These are phyloP conservation scores for Trichoderma pleuroti DNA, from an alignment of 2,329 filamentous ascomycete species.

Conservation along the genomic window DNA sequence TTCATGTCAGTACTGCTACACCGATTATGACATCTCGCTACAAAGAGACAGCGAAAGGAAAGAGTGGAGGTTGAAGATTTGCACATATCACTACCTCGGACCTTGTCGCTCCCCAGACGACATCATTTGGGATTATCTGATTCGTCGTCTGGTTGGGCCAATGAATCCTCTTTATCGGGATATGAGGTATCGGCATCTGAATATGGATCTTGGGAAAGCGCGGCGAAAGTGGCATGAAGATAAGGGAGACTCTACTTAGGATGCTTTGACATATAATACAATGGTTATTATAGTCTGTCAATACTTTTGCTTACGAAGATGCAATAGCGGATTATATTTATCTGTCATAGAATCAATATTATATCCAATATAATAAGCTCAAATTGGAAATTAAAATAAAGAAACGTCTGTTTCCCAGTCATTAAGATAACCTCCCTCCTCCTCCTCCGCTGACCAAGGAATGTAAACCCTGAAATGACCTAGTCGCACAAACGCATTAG, in stretches of 20 bases:
- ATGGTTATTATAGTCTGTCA: not conserved
- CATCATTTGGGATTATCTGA: not conserved
- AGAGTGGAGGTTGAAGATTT: not conserved
- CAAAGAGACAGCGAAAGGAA: not conserved
- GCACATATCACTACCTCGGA: not conserved
- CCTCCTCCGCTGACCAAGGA: not conserved
- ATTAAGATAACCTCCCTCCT: not conserved
- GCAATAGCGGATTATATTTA: too few species aligned
- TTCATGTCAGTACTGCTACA: not conserved
- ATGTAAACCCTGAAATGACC: fast-evolving
- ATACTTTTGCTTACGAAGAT: not conserved
- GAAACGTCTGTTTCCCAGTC: not conserved
- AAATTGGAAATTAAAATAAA: not conserved
- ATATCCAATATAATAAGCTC: too few species aligned
- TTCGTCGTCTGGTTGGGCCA: not conserved
- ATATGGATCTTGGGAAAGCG: not conserved
- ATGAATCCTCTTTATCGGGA: not conserved
- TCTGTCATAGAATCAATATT: too few species aligned
- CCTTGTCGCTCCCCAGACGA: not conserved
- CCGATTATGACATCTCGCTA: not conserved
- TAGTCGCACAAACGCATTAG: not conserved
- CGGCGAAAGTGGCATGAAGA: not conserved
- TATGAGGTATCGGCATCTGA: not conserved
- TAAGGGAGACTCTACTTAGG: not conserved
- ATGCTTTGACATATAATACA: not conserved